Conservation (phyloP, 2,329 filamentous ascomycete genomes). For the Leptodontidium sp. region DNA sequence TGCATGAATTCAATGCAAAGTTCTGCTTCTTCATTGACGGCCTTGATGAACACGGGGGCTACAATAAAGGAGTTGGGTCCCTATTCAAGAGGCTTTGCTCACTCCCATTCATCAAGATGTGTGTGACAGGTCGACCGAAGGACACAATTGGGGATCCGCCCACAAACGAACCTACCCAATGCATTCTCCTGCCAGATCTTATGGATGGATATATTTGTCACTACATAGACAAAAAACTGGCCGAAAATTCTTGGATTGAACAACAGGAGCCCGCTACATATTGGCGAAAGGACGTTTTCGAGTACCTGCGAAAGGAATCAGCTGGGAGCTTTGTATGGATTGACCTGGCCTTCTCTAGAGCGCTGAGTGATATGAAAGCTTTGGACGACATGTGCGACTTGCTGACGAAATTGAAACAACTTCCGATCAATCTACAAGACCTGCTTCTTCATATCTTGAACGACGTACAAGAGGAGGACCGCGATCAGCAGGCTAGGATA, state of each 20-base stretch:
- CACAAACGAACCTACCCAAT: background rate
- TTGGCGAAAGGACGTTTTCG: background rate
- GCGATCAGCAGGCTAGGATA: background rate
- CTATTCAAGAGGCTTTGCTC: slow-evolving; percentile 4
- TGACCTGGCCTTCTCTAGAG: background rate
- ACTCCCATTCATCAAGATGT: slow-evolving; percentile 22
- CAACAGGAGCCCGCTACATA: background rate
- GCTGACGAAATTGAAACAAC: background rate
- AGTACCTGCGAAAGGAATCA: background rate
- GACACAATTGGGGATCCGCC: background rate
- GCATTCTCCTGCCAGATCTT: background rate
- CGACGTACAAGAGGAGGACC: background rate
- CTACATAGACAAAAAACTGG: background rate
- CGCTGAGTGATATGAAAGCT: background rate
- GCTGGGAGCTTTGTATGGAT: background rate
- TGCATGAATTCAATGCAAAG: background rate
- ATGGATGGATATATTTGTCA: background rate
- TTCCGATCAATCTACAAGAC: background rate
- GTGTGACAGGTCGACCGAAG: slow-evolving; percentile 17
- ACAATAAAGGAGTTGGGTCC: background rate
- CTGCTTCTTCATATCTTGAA: background rate
- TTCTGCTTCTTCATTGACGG: slow-evolving; percentile 29
- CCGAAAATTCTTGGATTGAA: background rate
- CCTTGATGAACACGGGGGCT: slow-evolving; percentile 28
- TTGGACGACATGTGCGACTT: background rate